A percentile compares a stretch with the other conserved stretches of the same genome.
Conservation (phyloP, 2,329 filamentous ascomycete genomes). For the Xylaria sp. region DNA sequence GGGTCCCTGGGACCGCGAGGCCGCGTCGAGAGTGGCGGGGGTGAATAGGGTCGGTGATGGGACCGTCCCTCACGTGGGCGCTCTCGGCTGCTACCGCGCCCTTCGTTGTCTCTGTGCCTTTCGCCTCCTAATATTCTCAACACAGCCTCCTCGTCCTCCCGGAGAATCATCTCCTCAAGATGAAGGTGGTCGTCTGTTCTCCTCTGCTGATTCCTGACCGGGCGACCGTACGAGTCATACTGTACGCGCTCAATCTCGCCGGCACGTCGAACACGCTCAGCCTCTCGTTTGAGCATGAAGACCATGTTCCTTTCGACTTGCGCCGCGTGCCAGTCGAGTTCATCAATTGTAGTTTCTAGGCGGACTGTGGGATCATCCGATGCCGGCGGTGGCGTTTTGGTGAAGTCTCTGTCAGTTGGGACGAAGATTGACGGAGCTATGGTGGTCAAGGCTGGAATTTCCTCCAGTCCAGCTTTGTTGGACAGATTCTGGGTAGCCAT, state of each 20-base stretch:
- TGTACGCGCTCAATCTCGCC: constrained; percentile 21
- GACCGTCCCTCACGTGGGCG: constrained; percentile 13
- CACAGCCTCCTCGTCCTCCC: constrained; percentile 17
- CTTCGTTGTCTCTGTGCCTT: background rate
- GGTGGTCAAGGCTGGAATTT: constrained; percentile 38
- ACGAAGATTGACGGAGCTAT: constrained; percentile 46
- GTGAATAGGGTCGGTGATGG: background rate
- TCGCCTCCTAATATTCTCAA: constrained; percentile 15
- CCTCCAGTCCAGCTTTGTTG: constrained; percentile 31
- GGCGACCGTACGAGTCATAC: constrained; percentile 23
- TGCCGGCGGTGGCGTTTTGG: constrained; percentile 42
- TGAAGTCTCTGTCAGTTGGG: constrained; percentile 44
- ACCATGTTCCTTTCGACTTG: constrained; percentile 45
- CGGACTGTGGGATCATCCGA: constrained; percentile 36
- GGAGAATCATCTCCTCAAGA: constrained; percentile 32
- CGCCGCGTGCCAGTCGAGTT: constrained; percentile 45
- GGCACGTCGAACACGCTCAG: constrained; percentile 28
- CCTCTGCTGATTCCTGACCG: constrained; percentile 6
- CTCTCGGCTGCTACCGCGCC: background rate
- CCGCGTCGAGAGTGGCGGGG: constrained; percentile 11
- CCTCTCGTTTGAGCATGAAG: constrained; percentile 38
- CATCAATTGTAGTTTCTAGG: constrained; percentile 33
- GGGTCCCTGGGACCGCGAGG: constrained; percentile 33
- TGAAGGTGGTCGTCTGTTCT: constrained; percentile 9
- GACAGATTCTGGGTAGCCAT: constrained; percentile 26